Percentiles rank a stretch among this genome's conserved stretches.
These are phyloP conservation scores for Heliosperma pusillum DNA, from an alignment of 148 eudicot genomes.

Conservation along the genomic window DNA sequence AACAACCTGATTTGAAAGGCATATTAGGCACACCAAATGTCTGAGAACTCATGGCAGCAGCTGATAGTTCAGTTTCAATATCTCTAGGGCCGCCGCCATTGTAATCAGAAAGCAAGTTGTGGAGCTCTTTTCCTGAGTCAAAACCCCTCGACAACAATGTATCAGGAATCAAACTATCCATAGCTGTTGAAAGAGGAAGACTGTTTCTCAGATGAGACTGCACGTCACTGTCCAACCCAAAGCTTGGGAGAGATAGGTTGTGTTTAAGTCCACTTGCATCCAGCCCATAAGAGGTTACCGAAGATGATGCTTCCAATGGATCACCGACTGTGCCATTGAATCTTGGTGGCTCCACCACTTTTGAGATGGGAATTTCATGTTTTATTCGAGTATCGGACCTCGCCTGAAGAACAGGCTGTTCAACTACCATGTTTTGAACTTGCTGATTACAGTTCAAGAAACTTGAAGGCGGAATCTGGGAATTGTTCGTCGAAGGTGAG, in stretches of 20 bases:
- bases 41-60: slow-evolving; percentile 72
- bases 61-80: slow-evolving; percentile 77
- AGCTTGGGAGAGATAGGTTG: slow-evolving; percentile 52
- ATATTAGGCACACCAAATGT: slow-evolving; percentile 73
- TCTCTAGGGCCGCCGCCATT: slow-evolving; percentile 56
- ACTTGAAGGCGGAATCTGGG: slow-evolving; percentile 51
- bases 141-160: slow-evolving; percentile 85
- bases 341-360: slow-evolving; percentile 52
- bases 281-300: slow-evolving; percentile 78
- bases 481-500: slow-evolving; percentile 74
- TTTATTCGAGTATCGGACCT: slow-evolving; percentile 48
- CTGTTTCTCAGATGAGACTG: slow-evolving; percentile 60
- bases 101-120: slow-evolving; percentile 68
- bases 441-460: slow-evolving; percentile 53
- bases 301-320: slow-evolving; percentile 71
- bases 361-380: slow-evolving; percentile 51
- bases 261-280: slow-evolving; percentile 74
- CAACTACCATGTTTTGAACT: slow-evolving; percentile 36
- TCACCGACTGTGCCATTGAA: slow-evolving; percentile 50
- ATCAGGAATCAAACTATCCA: slow-evolving; percentile 75
- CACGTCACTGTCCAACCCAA: slow-evolving; percentile 69
- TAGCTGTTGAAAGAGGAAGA: slow-evolving; percentile 50
- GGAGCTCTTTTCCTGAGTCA: slow-evolving; percentile 86
- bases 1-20: slow-evolving; percentile 71
- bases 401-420: slow-evolving; percentile 46